These are phyloP conservation scores for Staphylotrichum longicolle DNA, from an alignment of 495 filamentous ascomycete genomes.

Conservation along the genomic window DNA sequence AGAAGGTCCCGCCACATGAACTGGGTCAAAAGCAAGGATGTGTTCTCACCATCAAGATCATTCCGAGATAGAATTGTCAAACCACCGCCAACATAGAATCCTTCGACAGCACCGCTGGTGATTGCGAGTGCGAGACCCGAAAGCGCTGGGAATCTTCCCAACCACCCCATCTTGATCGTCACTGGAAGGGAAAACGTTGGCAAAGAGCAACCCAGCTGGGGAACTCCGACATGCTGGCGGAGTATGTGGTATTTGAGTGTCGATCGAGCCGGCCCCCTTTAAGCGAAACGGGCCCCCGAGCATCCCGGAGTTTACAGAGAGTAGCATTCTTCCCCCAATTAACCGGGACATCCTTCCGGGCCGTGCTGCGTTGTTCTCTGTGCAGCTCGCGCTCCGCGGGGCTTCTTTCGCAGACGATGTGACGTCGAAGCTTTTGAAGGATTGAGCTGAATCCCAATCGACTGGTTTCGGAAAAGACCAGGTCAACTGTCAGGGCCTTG, in stretches of 20 bases:
- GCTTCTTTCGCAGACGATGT: no score
- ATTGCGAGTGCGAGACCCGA: slow-evolving; percentile 4
- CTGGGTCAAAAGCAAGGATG: not conserved
- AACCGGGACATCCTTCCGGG: no score
- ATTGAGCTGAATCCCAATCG: no score
- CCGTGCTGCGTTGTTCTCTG: no score
- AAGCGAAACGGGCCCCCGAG: not conserved
- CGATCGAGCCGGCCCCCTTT: not conserved
- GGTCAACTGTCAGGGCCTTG: no score
- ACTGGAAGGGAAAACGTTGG: not conserved
- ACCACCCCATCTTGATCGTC: not conserved
- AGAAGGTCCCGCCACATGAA: no score
- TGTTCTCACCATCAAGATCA: slow-evolving; percentile 28
- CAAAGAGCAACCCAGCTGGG: no score
- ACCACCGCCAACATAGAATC: slow-evolving; percentile 28
- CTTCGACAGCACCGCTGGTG: not conserved
- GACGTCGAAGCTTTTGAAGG: no score
- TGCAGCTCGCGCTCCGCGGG: no score
- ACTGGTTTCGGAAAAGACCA: no score
- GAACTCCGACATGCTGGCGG: no score
- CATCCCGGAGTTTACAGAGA: not conserved
- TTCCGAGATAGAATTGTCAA: slow-evolving; percentile 35
- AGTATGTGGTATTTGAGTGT: not conserved
- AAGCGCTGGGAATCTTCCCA: not conserved
- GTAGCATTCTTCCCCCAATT: no score